A percentile compares a stretch with the other conserved stretches of the same genome.
Evolutionary conservation across 129 eudicot genomes (phyloP).

Genomic region (Gnaphalium uliginosum): DNA sequence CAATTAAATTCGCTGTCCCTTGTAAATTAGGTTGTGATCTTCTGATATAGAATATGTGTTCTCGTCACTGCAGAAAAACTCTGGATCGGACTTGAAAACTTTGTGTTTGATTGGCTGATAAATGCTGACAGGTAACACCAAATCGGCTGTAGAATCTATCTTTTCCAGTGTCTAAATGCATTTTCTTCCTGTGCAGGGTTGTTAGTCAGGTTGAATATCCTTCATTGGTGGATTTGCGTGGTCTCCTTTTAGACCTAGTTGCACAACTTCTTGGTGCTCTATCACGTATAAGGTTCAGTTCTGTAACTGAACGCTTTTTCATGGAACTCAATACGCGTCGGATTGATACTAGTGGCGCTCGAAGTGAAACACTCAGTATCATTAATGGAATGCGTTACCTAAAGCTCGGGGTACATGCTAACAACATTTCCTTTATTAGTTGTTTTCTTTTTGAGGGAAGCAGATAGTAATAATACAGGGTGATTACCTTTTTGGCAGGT

Average conservation of each 20-base stretch:
- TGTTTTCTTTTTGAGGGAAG: slow-evolving; percentile 1
- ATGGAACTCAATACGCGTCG: slow-evolving; percentile 97
- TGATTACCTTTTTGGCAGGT: slow-evolving; percentile 53
- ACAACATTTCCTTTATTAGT: background rate
- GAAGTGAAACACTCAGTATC: slow-evolving; percentile 96
- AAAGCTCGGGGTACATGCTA: slow-evolving; percentile 87
- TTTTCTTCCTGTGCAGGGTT: slow-evolving; percentile 64
- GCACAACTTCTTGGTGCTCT: slow-evolving; percentile 98
- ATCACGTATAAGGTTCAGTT: slow-evolving; percentile 94
- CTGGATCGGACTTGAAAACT: slow-evolving; percentile 97
- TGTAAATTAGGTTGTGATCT: slow-evolving; percentile 10
- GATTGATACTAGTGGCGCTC: slow-evolving; percentile 84
- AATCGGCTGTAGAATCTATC: slow-evolving; percentile 19
- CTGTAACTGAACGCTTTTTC: slow-evolving; percentile 97
- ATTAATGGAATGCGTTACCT: slow-evolving; percentile 97
- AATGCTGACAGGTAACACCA: slow-evolving; percentile 90
- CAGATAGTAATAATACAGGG: slow-evolving; percentile 16
- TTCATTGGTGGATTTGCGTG: slow-evolving; percentile 90
- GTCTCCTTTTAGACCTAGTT: slow-evolving; percentile 90
- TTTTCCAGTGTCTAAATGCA: slow-evolving; percentile 15
- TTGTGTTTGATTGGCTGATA: slow-evolving; percentile 97
- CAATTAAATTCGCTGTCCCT: slow-evolving; percentile 15
- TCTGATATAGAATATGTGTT: slow-evolving; percentile 17
- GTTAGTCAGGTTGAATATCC: slow-evolving; percentile 99
- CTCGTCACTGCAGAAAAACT: slow-evolving; percentile 67